These are phyloP conservation scores for Onygena corvina DNA, from an alignment of 2,329 filamentous ascomycete genomes.

Conservation along the genomic window DNA sequence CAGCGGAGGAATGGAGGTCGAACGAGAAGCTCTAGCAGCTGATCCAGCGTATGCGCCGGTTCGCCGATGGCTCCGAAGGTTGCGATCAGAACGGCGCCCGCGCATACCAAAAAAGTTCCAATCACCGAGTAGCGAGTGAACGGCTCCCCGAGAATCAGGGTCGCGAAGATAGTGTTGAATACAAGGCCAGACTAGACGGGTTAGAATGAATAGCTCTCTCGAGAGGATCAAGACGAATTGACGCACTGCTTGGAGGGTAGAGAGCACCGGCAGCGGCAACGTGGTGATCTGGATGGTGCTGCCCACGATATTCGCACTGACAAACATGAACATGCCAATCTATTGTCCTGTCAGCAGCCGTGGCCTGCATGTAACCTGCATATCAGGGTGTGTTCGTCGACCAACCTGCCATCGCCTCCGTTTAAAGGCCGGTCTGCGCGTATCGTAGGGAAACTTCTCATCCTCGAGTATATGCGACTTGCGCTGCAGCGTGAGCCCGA, in stretches of 20 bases:
- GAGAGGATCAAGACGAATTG: too few relatives aligned
- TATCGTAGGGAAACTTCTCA: conserved; percentile 68
- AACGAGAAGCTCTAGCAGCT: conserved; percentile 64
- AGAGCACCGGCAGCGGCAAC: conserved; percentile 82
- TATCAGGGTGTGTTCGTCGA: neutral
- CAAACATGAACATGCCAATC: conserved; percentile 91
- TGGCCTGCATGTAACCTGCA: neutral
- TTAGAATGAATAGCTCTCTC: too few relatives aligned
- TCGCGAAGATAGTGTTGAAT: conserved; percentile 97
- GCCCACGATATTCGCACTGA: conserved; percentile 84
- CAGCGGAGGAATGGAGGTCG: conserved; percentile 69
- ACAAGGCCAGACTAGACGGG: conserved; percentile 62
- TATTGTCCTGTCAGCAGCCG: conserved; percentile 18
- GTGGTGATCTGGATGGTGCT: conserved; percentile 97
- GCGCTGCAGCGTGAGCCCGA: conserved; percentile 88
- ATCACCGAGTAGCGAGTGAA: conserved; percentile 89
- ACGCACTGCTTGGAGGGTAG: conserved; percentile 70
- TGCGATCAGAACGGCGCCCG: conserved; percentile 81
- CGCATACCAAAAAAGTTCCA: conserved; percentile 77
- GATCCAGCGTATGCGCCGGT: conserved; percentile 73
- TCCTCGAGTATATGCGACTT: conserved; percentile 98
- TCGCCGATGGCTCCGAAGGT: conserved; percentile 89
- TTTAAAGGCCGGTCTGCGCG: conserved; percentile 74
- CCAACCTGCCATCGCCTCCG: conserved; percentile 76
- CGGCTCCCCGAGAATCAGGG: conserved; percentile 78